These are phyloP conservation scores for Citrus reticulata DNA, from an alignment of 345 rosid genomes.

Conservation along the genomic window DNA sequence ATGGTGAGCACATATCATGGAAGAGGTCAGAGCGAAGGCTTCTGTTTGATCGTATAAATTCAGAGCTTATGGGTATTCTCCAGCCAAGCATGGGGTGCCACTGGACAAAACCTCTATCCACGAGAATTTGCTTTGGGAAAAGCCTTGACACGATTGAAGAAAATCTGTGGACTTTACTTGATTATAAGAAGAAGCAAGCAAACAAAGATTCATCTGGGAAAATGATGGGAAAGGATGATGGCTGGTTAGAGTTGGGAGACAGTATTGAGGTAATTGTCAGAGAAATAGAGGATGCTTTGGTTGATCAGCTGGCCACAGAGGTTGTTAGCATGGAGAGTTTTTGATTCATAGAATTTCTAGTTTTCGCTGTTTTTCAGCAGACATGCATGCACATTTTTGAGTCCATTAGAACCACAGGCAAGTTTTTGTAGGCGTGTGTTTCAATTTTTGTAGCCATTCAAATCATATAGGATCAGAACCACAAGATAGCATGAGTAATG, in stretches of 20 bases:
- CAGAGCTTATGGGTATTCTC: conserved; percentile 42
- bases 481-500: background rate
- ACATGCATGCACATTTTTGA: background rate
- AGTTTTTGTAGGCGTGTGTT: background rate
- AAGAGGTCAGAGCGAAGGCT: conserved; percentile 68
- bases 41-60: conserved; percentile 64
- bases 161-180: conserved; percentile 47
- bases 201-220: conserved; percentile 29
- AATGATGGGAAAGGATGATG: conserved; percentile 44
- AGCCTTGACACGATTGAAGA: conserved; percentile 40
- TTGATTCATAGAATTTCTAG: conserved; percentile 2
- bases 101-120: conserved; percentile 45
- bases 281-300: conserved; percentile 64
- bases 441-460: background rate
- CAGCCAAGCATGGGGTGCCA: conserved; percentile 36
- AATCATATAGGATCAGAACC: conserved; percentile 5
- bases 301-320: conserved; percentile 66
- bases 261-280: conserved; percentile 50
- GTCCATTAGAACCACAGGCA: background rate
- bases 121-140: conserved; percentile 31
- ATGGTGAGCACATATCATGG: conserved; percentile 59
- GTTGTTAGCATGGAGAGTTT: conserved; percentile 38
- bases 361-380: conserved; percentile 13
- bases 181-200: conserved; percentile 40
- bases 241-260: conserved; percentile 55